Conservation (phyloP, 306 rosid species). For the Betula pendula region DNA sequence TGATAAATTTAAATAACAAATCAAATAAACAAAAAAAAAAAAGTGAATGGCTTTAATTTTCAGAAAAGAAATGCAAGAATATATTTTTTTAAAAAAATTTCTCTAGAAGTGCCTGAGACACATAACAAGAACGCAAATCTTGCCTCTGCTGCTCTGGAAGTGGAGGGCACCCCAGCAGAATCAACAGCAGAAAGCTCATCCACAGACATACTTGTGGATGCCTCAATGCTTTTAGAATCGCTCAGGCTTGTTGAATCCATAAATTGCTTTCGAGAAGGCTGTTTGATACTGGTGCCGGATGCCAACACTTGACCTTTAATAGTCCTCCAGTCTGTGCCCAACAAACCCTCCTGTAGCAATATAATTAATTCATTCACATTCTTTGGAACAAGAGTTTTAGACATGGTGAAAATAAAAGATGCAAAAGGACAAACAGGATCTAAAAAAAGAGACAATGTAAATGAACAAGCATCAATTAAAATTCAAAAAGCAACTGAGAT, state of each 20-base stretch:
- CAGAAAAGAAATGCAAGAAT: neutral
- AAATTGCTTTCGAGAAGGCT: slow-evolving; percentile 69
- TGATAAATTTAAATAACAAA: neutral
- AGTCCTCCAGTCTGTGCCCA: slow-evolving; percentile 79
- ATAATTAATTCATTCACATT: neutral
- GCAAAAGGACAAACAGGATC: slow-evolving; percentile 7
- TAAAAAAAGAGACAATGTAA: neutral
- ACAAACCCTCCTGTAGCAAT: slow-evolving; percentile 58
- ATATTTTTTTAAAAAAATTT: neutral
- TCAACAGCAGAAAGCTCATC: slow-evolving; percentile 74
- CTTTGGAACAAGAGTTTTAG: neutral
- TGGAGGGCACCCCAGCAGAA: slow-evolving; percentile 74
- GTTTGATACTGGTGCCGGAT: slow-evolving; percentile 59
- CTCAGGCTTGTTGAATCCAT: slow-evolving; percentile 65
- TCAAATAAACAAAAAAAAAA: neutral
- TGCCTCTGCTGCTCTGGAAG: slow-evolving; percentile 86
- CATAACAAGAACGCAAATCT: slow-evolving; percentile 21
- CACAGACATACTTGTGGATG: slow-evolving; percentile 73
- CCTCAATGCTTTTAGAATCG: slow-evolving; percentile 85
- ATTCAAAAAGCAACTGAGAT: neutral
- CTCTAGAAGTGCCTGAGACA: neutral
- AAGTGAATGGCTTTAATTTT: neutral
- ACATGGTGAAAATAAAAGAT: neutral
- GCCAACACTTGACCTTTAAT: slow-evolving; percentile 80
- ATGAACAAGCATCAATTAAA: neutral